A percentile compares a stretch with the other conserved stretches of the same genome.
These are phyloP conservation scores for Neodidymelliopsis sp. DNA, from an alignment of 2,329 filamentous ascomycete species.

Conservation along the genomic window DNA sequence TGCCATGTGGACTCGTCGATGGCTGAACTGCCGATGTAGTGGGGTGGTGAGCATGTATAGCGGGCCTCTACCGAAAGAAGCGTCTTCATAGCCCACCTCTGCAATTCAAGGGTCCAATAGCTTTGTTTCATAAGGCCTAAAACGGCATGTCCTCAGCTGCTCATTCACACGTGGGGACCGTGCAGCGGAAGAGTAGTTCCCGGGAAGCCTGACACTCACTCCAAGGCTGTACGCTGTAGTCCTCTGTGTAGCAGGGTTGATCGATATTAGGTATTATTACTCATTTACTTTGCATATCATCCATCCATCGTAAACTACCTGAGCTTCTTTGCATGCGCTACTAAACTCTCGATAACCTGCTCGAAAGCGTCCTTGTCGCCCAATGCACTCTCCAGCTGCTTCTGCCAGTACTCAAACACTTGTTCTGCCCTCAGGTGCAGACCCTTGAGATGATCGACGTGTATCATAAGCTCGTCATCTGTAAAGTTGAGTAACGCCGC, in stretches of 20 bases:
- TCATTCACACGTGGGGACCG: conserved; percentile 10
- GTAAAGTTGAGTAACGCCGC: conserved; percentile 83
- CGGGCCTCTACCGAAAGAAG: conserved; percentile 11
- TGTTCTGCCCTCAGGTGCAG: conserved; percentile 76
- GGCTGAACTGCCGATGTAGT: conserved; percentile 3
- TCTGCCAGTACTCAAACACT: conserved; percentile 87
- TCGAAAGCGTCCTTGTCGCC: conserved; percentile 94
- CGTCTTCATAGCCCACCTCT: conserved; percentile 2
- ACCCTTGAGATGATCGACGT: conserved; percentile 73
- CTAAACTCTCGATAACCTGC: conserved; percentile 94
- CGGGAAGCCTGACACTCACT: conserved; percentile 1
- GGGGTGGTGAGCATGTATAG: conserved; percentile 8
- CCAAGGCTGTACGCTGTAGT: background rate
- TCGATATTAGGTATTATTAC: conserved; percentile 12
- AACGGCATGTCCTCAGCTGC: background rate
- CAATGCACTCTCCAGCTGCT: conserved; percentile 82
- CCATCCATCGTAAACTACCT: conserved; percentile 61
- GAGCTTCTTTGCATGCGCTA: conserved; percentile 87
- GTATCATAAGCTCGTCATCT: conserved; percentile 74
- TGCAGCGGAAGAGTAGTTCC: conserved; percentile 7
- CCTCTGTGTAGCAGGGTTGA: background rate
- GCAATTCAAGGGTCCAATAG: conserved; percentile 17
- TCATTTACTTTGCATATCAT: conserved; percentile 46
- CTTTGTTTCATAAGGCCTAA: conserved; percentile 13
- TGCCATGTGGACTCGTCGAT: background rate